Evolutionary conservation across 2,329 filamentous ascomycete genomes (phyloP).

Genomic region (Fusarium longipes): DNA sequence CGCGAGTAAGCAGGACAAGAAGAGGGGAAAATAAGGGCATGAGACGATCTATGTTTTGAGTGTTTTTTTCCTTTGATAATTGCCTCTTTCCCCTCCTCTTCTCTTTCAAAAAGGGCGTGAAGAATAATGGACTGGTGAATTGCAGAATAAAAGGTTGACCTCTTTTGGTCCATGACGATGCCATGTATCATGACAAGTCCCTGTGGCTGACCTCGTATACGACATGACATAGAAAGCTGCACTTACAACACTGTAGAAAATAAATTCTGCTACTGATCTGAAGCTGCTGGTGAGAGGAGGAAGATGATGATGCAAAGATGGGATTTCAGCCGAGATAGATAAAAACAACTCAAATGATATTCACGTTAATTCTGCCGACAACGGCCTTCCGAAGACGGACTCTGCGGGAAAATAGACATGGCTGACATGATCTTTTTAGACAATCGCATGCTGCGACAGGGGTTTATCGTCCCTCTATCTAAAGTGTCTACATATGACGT

Average conservation of each 20-base stretch:
- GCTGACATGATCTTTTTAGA: conserved; percentile 39
- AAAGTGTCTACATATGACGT: conserved; percentile 34
- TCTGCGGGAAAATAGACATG: conserved; percentile 33
- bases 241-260: conserved; percentile 29
- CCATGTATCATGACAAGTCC: conserved; percentile 21
- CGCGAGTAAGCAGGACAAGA: conserved; percentile 17
- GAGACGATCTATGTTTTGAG: conserved; percentile 28
- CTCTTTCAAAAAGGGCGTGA: neutral
- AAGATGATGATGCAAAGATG: conserved; percentile 27
- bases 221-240: conserved; percentile 14
- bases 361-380: conserved; percentile 39
- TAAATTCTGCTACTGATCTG: conserved; percentile 2
- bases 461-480: conserved; percentile 24
- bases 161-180: conserved; percentile 40
- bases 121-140: neutral
- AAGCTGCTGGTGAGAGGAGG: conserved; percentile 9
- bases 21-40: conserved; percentile 28
- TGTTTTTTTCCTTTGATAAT: neutral
- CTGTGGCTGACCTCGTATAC: conserved; percentile 32
- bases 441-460: conserved; percentile 31
- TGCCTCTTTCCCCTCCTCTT: neutral
- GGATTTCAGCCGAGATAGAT: conserved; percentile 35
- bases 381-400: conserved; percentile 43
- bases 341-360: conserved; percentile 27
- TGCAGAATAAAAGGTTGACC: neutral